Conservation (phyloP, 1,284 basidiomycete genomes). For the Phaffia rhodozyma region DNA sequence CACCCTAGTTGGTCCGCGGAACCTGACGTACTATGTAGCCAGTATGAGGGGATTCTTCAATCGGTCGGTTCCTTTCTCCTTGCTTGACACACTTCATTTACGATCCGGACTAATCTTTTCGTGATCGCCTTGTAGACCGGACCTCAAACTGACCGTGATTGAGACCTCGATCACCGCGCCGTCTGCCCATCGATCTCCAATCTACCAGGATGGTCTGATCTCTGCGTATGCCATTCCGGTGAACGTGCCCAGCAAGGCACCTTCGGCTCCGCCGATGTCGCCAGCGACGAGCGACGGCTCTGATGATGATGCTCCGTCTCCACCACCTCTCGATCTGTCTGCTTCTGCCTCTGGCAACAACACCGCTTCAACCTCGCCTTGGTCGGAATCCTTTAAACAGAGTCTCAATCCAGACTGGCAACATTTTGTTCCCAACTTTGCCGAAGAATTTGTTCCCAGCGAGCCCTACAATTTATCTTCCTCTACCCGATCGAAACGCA, state of each 20-base stretch:
- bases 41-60: constrained; percentile 1
- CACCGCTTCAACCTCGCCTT: no score
- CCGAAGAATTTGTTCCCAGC: no score
- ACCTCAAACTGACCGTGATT: constrained; percentile 15
- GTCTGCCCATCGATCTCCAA: constrained; percentile 23
- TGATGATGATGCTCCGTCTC: constrained; percentile 18
- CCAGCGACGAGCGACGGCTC: background rate
- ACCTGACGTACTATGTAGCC: constrained; percentile 3
- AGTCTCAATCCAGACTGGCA: no score
- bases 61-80: constrained; percentile 25
- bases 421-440: no score
- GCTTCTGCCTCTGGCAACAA: no score
- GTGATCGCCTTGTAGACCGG: background rate
- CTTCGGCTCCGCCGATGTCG: background rate
- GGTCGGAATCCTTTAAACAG: no score
- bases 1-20: constrained; percentile 48
- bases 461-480: no score
- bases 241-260: background rate
- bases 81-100: constrained; percentile 9
- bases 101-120: constrained; percentile 10
- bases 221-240: constrained; percentile 50
- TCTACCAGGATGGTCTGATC: constrained; percentile 53
- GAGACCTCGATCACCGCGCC: constrained; percentile 4
- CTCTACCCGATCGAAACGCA: no score
- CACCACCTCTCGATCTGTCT: background rate